Conservation (phyloP, 2,329 filamentous ascomycete genomes). For the Curvularia hawaiiensis region DNA sequence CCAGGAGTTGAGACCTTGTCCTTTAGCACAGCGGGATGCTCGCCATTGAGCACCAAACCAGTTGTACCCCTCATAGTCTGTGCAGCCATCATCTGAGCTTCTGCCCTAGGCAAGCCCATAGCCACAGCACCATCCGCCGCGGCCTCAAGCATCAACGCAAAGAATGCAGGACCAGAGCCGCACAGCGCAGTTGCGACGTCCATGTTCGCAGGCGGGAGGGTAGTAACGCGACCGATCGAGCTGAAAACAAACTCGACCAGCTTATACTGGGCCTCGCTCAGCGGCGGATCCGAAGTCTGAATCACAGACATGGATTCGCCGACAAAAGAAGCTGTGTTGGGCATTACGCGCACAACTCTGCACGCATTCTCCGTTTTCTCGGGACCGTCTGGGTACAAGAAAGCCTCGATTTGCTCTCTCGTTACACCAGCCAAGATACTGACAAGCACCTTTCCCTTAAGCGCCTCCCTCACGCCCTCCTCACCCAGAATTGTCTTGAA, state of each 20-base stretch:
- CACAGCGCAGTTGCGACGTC: slow-evolving; percentile 76
- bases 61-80: slow-evolving; percentile 79
- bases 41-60: slow-evolving; percentile 69
- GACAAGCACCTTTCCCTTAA: slow-evolving; percentile 80
- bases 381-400: slow-evolving; percentile 62
- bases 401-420: slow-evolving; percentile 68
- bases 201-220: slow-evolving; percentile 70
- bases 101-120: slow-evolving; percentile 74
- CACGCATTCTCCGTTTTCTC: slow-evolving; percentile 54
- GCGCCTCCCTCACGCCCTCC: slow-evolving; percentile 71
- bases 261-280: slow-evolving; percentile 58
- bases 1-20: slow-evolving; percentile 81
- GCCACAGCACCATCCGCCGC: slow-evolving; percentile 78
- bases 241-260: slow-evolving; percentile 79
- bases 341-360: slow-evolving; percentile 78
- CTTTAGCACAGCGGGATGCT: slow-evolving; percentile 75
- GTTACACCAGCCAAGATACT: slow-evolving; percentile 81
- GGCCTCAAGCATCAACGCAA: slow-evolving; percentile 75
- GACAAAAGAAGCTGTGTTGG: slow-evolving; percentile 81
- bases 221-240: slow-evolving; percentile 72
- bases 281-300: slow-evolving; percentile 63
- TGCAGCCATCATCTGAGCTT: slow-evolving; percentile 77
- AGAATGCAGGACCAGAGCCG: slow-evolving; percentile 77
- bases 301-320: slow-evolving; percentile 82
- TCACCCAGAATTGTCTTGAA: slow-evolving; percentile 70